A percentile compares a stretch with the other conserved stretches of the same genome.
phyloP scores from a whole-genome alignment of 2,329 filamentous ascomycete species.

The Capronia americana region DNA sequence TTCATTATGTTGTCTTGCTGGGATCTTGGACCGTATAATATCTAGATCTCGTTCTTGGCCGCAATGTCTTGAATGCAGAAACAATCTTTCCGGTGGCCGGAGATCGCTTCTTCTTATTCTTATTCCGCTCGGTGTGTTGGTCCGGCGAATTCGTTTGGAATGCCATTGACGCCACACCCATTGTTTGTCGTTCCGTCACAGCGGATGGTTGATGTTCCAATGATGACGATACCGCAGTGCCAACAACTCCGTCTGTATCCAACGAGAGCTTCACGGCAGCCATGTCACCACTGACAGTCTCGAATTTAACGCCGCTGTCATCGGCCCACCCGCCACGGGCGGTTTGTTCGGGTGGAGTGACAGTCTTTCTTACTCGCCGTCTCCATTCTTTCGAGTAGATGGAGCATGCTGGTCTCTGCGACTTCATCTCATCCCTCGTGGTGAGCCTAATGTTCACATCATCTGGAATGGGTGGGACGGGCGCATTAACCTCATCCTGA shows the following conservation, averaged over 20 bases:
- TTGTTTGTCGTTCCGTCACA: background rate
- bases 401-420: slow-evolving; percentile 5
- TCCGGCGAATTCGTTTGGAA: background rate
- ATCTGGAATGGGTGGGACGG: background rate
- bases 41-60: background rate
- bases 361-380: background rate
- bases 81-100: background rate
- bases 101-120: slow-evolving; percentile 10
- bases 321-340: background rate
- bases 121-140: background rate
- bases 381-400: slow-evolving; percentile 26
- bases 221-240: background rate
- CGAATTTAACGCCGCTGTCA: background rate
- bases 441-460: background rate
- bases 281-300: background rate
- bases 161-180: background rate
- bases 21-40: background rate
- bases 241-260: background rate
- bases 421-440: background rate
- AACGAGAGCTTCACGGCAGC: background rate
- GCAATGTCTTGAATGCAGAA: background rate
- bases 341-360: background rate
- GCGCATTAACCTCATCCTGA: background rate
- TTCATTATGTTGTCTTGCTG: background rate
- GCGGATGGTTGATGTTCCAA: background rate